Evolutionary conservation across 192 early-diverging fungal species (phyloP).

Genomic region (Funneliformis mosseae): DNA sequence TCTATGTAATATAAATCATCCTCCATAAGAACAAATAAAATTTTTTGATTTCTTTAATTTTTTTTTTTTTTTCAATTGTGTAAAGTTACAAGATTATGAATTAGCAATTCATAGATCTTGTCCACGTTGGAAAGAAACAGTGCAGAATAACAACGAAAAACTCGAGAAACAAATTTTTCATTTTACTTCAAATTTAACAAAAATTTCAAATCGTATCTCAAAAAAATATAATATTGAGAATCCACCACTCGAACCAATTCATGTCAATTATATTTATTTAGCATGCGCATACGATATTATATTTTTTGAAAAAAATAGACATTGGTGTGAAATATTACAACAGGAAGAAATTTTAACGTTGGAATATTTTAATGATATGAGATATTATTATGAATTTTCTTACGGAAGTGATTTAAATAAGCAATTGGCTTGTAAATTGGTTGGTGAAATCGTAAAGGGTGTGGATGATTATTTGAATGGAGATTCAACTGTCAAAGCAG

Average conservation of each 20-base stretch:
- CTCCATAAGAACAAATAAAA: too few species aligned
- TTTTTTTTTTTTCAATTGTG: neutral
- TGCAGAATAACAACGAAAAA: neutral
- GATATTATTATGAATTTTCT: constrained; percentile 17
- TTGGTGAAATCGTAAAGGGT: neutral
- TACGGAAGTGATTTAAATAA: constrained; percentile 25
- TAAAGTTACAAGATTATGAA: constrained; percentile 5
- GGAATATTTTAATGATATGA: constrained; percentile 26
- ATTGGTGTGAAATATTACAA: constrained; percentile 11
- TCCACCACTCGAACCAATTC: constrained; percentile 11
- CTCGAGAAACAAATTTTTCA: neutral
- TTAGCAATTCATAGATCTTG: constrained; percentile 18
- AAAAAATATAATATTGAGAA: neutral
- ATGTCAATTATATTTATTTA: constrained; percentile 21
- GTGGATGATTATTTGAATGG: neutral
- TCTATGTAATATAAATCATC: neutral
- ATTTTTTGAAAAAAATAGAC: neutral
- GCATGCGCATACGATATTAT: constrained; percentile 17
- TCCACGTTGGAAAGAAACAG: constrained; percentile 4
- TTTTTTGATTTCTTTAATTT: too few species aligned
- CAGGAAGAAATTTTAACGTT: constrained; percentile 15
- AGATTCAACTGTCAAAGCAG: neutral
- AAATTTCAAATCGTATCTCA: neutral
- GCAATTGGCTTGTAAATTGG: constrained; percentile 15
- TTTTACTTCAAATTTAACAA: neutral